Evolutionary conservation across 228 moss, liverwort and hornwort species (phyloP).

Genomic region (Sphagnum magellanicum): DNA sequence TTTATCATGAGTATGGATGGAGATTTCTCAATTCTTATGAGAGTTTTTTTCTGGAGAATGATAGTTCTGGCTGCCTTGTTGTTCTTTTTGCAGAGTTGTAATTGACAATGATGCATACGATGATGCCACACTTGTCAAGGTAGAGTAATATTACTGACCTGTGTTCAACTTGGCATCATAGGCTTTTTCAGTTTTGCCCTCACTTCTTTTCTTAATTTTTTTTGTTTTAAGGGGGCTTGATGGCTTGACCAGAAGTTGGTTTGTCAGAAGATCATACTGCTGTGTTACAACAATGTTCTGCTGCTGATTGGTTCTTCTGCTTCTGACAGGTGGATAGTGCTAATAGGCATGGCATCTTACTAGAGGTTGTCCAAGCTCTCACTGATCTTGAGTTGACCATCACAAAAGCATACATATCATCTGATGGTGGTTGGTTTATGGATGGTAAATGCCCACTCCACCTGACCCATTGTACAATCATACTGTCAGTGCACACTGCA

Average conservation of each 20-base stretch:
- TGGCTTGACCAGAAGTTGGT: not conserved
- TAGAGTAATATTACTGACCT: not conserved
- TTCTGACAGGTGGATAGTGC: conserved; percentile 34
- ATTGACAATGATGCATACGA: conserved; percentile 1
- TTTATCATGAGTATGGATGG: too few relatives aligned
- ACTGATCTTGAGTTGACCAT: conserved; percentile 2
- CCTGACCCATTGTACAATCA: conserved; percentile 10
- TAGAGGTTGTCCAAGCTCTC: conserved; percentile 6
- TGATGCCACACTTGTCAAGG: conserved; percentile 3
- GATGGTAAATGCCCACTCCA: not conserved
- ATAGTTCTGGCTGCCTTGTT: not conserved
- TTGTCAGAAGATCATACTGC: not conserved
- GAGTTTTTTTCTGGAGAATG: too few relatives aligned
- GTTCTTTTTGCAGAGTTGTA: conserved; percentile 3
- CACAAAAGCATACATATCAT: conserved; percentile 4
- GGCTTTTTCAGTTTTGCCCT: not conserved
- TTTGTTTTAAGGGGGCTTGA: not conserved
- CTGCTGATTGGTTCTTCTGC: not conserved
- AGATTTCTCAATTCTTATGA: too few relatives aligned
- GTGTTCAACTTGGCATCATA: too few relatives aligned
- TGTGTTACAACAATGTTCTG: too few relatives aligned
- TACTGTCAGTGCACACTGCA: conserved; percentile 76
- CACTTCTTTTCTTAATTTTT: not conserved
- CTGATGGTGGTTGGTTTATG: conserved; percentile 10
- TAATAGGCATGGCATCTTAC: conserved; percentile 9